These are phyloP conservation scores for Coemansia sp. DNA, from an alignment of 192 early-diverging fungal species.

Conservation along the genomic window DNA sequence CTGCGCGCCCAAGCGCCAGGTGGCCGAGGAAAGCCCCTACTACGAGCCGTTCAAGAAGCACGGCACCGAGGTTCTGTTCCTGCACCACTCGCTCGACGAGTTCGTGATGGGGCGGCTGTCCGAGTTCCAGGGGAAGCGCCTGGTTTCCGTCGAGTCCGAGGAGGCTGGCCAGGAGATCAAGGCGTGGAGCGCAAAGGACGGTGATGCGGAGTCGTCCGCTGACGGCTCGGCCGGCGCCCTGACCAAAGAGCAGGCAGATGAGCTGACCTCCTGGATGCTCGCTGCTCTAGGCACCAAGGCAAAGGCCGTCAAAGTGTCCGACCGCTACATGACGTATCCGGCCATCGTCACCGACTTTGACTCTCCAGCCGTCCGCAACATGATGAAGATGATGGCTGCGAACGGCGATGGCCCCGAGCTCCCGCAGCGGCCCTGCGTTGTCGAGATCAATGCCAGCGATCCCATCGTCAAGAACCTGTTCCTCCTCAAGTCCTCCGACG, in stretches of 20 bases:
- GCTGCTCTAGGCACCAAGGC: conserved; percentile 62
- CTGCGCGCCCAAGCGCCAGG: conserved; percentile 69
- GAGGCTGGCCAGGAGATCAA: conserved; percentile 71
- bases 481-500: conserved; percentile 58
- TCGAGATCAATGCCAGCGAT: conserved; percentile 77
- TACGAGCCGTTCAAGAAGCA: conserved; percentile 86
- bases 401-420: conserved; percentile 39
- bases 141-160: conserved; percentile 59
- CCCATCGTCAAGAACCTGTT: conserved; percentile 69
- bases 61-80: conserved; percentile 87
- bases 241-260: conserved; percentile 56
- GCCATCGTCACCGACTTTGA: conserved; percentile 77
- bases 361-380: conserved; percentile 67
- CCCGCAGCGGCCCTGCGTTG: conserved; percentile 63
- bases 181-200: conserved; percentile 62
- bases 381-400: conserved; percentile 59
- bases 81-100: conserved; percentile 76
- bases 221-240: conserved; percentile 45
- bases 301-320: conserved; percentile 71
- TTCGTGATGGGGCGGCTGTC: conserved; percentile 72
- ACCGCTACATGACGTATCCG: conserved; percentile 70
- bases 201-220: conserved; percentile 42
- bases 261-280: conserved; percentile 67
- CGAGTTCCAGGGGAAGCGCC: conserved; percentile 74
- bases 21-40: conserved; percentile 84